Percentiles rank a stretch among this genome's conserved stretches.
These are phyloP conservation scores for Salix purpurea DNA, from an alignment of 345 rosid species.

Conservation along the genomic window DNA sequence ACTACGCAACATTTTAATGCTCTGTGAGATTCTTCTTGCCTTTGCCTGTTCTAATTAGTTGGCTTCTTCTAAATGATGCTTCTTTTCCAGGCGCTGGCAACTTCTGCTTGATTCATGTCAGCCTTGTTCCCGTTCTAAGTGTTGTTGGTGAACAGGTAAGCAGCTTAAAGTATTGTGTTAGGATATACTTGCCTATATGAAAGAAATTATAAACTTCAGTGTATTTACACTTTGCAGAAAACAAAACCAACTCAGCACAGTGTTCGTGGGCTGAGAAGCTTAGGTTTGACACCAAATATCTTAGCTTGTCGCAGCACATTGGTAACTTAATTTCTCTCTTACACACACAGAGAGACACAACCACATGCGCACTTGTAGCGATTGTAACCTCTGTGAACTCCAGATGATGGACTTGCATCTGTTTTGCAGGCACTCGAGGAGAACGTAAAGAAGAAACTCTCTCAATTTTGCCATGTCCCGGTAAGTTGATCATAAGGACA, in stretches of 20 bases:
- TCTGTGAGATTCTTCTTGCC: not conserved
- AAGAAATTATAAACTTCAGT: not conserved
- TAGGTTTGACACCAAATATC: slow-evolving; percentile 83
- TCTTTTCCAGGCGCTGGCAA: slow-evolving; percentile 65
- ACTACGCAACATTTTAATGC: not conserved
- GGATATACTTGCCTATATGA: not conserved
- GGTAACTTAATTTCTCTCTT: slow-evolving; percentile 30
- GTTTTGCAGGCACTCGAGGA: slow-evolving; percentile 75
- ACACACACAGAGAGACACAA: not conserved
- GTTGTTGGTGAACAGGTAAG: slow-evolving; percentile 97
- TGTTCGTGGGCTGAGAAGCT: slow-evolving; percentile 76
- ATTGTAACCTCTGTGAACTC: not conserved
- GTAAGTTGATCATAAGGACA: slow-evolving; percentile 32
- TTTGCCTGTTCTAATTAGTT: too few species aligned
- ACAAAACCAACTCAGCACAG: slow-evolving; percentile 99
- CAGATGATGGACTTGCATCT: slow-evolving; percentile 5
- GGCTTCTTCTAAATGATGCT: slow-evolving; percentile 1
- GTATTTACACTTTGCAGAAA: slow-evolving; percentile 46
- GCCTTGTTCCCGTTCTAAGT: slow-evolving; percentile 92
- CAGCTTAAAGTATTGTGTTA: not conserved
- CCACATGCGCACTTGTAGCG: not conserved
- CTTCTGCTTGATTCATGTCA: slow-evolving; percentile 94
- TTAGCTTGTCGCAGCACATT: slow-evolving; percentile 90
- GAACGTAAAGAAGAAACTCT: slow-evolving; percentile 73
- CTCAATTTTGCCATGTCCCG: slow-evolving; percentile 86